phyloP scores from a whole-genome alignment of 768 basidiomycete species.

The Amanita exitialis region DNA sequence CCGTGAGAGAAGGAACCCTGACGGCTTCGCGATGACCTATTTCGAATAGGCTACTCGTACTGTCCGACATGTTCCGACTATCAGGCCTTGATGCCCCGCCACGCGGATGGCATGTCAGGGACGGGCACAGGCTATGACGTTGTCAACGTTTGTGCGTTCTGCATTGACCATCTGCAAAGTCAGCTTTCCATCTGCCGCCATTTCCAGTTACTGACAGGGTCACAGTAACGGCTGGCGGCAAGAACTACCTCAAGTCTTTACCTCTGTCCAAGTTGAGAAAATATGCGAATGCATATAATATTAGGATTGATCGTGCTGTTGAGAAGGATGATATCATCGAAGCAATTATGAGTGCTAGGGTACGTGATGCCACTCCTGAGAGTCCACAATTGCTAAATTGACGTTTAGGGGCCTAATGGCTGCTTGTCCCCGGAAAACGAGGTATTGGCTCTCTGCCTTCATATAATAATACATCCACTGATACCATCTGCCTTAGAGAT shows the following conservation, averaged over 20 bases:
- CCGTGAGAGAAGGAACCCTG: neutral
- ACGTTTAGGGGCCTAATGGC: slow-evolving; percentile 41
- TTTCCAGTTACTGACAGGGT: neutral
- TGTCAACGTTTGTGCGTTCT: slow-evolving; percentile 61
- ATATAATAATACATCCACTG: neutral
- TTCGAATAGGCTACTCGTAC: slow-evolving; percentile 59
- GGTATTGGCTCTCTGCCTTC: slow-evolving; percentile 20
- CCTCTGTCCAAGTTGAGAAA: slow-evolving; percentile 55
- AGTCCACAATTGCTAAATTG: neutral
- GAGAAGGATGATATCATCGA: slow-evolving; percentile 79
- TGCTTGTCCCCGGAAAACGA: slow-evolving; percentile 54
- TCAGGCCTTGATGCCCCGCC: slow-evolving; percentile 69
- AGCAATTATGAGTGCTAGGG: slow-evolving; percentile 42
- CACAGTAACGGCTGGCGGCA: slow-evolving; percentile 62
- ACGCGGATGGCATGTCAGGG: neutral
- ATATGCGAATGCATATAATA: slow-evolving; percentile 63
- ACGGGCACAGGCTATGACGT: slow-evolving; percentile 47
- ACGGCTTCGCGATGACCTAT: neutral
- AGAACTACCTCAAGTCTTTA: slow-evolving; percentile 41
- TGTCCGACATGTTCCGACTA: slow-evolving; percentile 69
- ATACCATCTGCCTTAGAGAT: slow-evolving; percentile 24
- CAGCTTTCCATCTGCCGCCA: slow-evolving; percentile 12
- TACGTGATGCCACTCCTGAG: slow-evolving; percentile 20
- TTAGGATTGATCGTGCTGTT: slow-evolving; percentile 47
- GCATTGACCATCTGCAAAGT: slow-evolving; percentile 65